Base-by-base conservation (phyloP, 441 rosid genomes). In the Pelargonium australe region DNA sequence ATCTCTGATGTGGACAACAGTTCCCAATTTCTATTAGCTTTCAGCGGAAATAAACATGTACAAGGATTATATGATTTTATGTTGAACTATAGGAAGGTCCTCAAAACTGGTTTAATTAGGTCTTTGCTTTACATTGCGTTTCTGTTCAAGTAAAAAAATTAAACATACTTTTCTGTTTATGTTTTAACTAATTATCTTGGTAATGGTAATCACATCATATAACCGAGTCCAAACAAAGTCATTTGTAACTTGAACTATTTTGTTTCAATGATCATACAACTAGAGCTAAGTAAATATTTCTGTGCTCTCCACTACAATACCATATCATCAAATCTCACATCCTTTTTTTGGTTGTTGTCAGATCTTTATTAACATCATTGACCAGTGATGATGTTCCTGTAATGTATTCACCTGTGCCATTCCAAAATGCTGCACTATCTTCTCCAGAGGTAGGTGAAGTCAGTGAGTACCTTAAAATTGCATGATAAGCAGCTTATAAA, bases 31-130 rank as follows among this genome's bases (percentile, higher is more conserved):
- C 76, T 95, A 78, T 81, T 95, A 75, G 93, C 90, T 66, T 80
- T 92, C 82, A 64, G 53, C 16, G 96, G 97, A 73, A 87, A 80
- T 70, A 77, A 76, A 74, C 80, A 77, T 43, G 86, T 90, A 3
- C 97, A 95, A 67, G 90, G 94, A 63, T 80, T 95, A 55, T 92
- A 81, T 75, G 98, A 90, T 65, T 79, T 95, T 77, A 75, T 95
- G 77, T 74, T 95, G 82, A 95, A 92, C 83, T 89, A 90, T 82
- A 87, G 96, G 98, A 89, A 74, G 25, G 82, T 66, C 28, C 40
- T 47, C 16, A 17, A 16, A 14, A 11, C 57, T 10, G 2, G 57
- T 2, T 17, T 58, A 2, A 58, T 11, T 58, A 9, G 28, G 9
- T 58, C 11, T 16, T 17, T 6, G 9, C 25, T n/a, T n/a, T 45